A percentile compares a stretch with the other conserved stretches of the same genome.
Conservation (phyloP, 2,329 filamentous ascomycete species). For the Arthrobotrys pseudoclavata region DNA sequence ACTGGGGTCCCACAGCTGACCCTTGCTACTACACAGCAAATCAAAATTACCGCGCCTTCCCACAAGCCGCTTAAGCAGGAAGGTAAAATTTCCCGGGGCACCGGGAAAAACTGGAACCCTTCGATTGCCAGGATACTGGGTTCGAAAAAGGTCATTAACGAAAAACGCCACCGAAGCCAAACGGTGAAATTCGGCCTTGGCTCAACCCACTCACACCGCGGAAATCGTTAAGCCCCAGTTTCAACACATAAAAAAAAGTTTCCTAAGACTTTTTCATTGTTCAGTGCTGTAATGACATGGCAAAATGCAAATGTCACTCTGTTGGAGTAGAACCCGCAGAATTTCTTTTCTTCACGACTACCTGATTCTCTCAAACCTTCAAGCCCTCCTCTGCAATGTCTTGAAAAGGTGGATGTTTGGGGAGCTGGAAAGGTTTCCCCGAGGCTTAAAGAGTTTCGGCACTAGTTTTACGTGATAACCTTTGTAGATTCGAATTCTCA, state of each 20-base stretch:
- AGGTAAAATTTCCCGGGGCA: constrained; percentile 46
- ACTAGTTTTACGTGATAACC: constrained; percentile 14
- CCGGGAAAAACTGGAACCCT: constrained; percentile 45
- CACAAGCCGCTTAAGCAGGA: constrained; percentile 22
- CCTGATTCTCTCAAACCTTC: constrained; percentile 35
- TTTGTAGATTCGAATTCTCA: constrained; percentile 18
- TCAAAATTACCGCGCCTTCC: constrained; percentile 58
- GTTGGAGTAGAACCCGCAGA: background rate
- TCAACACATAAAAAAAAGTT: constrained; percentile 17
- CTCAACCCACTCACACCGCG: constrained; percentile 1
- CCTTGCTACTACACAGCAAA: constrained; percentile 32
- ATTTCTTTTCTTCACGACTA: constrained; percentile 49
- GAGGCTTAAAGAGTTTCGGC: background rate
- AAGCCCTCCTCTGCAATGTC: constrained; percentile 7
- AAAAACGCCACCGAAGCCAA: constrained; percentile 38
- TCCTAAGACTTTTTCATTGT: background rate
- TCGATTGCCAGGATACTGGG: constrained; percentile 10
- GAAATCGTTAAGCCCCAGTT: constrained; percentile 1
- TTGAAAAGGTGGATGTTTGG: background rate
- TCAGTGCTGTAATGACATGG: background rate
- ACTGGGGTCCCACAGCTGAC: constrained; percentile 26
- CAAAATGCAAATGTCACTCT: constrained; percentile 17
- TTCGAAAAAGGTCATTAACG: constrained; percentile 32
- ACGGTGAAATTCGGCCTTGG: constrained; percentile 33
- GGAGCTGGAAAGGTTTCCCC: constrained; percentile 9